Conservation (phyloP, 2,329 filamentous ascomycete genomes). For the Zopfia rhizophila region DNA sequence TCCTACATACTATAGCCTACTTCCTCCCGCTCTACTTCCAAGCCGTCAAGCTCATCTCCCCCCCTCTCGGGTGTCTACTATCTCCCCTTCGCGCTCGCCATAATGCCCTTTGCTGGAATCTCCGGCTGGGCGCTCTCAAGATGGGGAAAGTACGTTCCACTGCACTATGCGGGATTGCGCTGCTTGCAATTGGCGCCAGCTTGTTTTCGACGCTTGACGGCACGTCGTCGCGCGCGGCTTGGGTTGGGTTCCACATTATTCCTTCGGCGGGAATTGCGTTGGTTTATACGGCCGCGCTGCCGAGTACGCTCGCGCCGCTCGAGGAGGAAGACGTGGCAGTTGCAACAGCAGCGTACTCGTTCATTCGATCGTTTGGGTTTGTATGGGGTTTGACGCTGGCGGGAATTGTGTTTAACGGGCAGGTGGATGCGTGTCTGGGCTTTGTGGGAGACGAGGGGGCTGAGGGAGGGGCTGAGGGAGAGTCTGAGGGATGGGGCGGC, state of each 20-base stretch:
- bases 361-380: constrained; percentile 16
- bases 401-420: constrained; percentile 16
- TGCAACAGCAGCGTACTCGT: constrained; percentile 17
- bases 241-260: constrained; percentile 18
- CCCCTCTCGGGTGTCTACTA: constrained; percentile 12
- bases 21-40: not conserved
- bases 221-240: constrained; percentile 5
- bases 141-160: constrained; percentile 8
- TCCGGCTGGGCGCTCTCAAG: constrained; percentile 3
- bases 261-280: constrained; percentile 7
- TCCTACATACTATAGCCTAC: constrained; percentile 6
- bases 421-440: constrained; percentile 6
- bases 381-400: constrained; percentile 17
- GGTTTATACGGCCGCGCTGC: constrained; percentile 11
- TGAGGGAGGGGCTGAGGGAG: not conserved
- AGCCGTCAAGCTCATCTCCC: not conserved
- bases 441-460: not conserved
- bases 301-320: constrained; percentile 12
- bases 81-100: constrained; percentile 17
- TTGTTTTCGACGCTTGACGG: constrained; percentile 2
- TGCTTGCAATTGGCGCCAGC: constrained; percentile 1
- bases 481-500: constrained; percentile 10
- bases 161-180: constrained; percentile 5
- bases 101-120: constrained; percentile 1
- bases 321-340: constrained; percentile 14